phyloP scores from a whole-genome alignment of 2,329 filamentous ascomycete species.

The Hysterium pulicare region DNA sequence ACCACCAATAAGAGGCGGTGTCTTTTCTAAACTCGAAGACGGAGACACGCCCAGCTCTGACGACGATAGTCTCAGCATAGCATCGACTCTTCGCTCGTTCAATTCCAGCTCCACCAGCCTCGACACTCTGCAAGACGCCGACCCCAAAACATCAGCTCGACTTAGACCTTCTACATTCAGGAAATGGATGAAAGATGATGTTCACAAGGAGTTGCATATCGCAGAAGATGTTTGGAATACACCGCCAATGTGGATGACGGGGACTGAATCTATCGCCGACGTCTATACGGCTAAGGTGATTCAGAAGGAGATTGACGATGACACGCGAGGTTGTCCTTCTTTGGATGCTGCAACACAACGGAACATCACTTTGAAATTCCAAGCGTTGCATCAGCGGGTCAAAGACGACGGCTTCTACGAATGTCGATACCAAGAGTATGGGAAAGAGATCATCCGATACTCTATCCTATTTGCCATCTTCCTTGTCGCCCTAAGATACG shows the following conservation, averaged over 20 bases:
- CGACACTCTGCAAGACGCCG: neutral
- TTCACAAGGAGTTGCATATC: neutral
- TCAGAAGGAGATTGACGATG: conserved; percentile 36
- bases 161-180: neutral
- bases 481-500: conserved; percentile 42
- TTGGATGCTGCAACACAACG: conserved; percentile 54
- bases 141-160: neutral
- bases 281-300: conserved; percentile 33
- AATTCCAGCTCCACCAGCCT: neutral
- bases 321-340: conserved; percentile 46
- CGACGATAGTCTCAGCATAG: neutral
- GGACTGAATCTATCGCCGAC: conserved; percentile 17
- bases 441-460: conserved; percentile 57
- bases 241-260: conserved; percentile 13
- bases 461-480: conserved; percentile 50
- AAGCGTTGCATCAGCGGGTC: conserved; percentile 48
- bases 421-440: conserved; percentile 47
- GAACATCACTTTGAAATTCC: conserved; percentile 56
- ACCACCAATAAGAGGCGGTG: conserved; percentile 56
- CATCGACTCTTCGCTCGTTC: neutral
- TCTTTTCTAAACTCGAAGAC: conserved; percentile 30
- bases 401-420: conserved; percentile 1
- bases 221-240: conserved; percentile 5
- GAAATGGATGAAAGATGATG: neutral
- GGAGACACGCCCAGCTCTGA: neutral